Conservation (phyloP, 1,284 basidiomycete species). For the Cryptococcus wingfieldii region DNA sequence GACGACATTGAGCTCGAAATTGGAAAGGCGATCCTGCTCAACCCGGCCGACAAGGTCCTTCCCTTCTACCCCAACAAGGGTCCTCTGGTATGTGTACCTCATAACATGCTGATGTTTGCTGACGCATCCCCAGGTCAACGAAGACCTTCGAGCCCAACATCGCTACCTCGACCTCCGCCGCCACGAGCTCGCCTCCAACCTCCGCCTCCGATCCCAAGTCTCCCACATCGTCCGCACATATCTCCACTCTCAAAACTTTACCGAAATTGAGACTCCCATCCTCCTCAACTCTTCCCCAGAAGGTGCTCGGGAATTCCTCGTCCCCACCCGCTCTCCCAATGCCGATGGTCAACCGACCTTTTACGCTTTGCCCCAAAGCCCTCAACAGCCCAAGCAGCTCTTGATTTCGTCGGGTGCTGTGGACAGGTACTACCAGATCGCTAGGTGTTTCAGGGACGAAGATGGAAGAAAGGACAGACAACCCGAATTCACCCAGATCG, state of each 20-base stretch:
- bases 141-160: constrained; percentile 76
- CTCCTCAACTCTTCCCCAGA: constrained; percentile 90
- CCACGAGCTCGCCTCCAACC: constrained; percentile 65
- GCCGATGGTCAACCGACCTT: constrained; percentile 57
- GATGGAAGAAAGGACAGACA: constrained; percentile 90
- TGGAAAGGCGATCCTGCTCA: constrained; percentile 66
- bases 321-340: constrained; percentile 64
- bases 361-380: constrained; percentile 89
- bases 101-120: background rate
- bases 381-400: constrained; percentile 93
- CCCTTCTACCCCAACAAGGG: constrained; percentile 79
- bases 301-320: constrained; percentile 89
- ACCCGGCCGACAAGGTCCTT: constrained; percentile 63
- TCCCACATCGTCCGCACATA: constrained; percentile 69
- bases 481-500: constrained; percentile 94
- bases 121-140: constrained; percentile 65
- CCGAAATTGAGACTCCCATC: constrained; percentile 89
- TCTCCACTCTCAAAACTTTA: constrained; percentile 72
- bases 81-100: constrained; percentile 58
- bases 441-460: constrained; percentile 91
- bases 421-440: constrained; percentile 87
- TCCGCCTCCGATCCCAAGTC: constrained; percentile 73
- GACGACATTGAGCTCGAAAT: constrained; percentile 79
- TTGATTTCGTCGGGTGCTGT: constrained; percentile 86
- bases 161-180: constrained; percentile 86